Evolutionary conservation across 495 filamentous ascomycete species (phyloP).

Genomic region (Hapsidospora chrysogenum): DNA sequence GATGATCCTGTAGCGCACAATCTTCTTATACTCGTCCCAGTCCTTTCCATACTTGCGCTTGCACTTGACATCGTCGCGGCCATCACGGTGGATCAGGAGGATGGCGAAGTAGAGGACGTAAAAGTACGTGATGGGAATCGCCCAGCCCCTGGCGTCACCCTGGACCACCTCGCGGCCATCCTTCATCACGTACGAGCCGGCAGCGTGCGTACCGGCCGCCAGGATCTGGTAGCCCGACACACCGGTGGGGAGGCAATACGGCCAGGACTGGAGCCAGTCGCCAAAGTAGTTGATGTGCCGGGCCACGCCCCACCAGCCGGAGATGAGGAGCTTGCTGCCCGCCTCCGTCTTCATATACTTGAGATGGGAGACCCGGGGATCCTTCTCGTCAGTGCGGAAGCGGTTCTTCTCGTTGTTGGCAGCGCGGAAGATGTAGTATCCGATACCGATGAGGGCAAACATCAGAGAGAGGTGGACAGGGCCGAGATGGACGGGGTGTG

Average conservation of each 20-base stretch:
- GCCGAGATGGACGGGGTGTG: slow-evolving; percentile 66
- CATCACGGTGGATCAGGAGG: slow-evolving; percentile 77
- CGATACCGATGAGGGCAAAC: slow-evolving; percentile 43
- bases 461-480: slow-evolving; percentile 41
- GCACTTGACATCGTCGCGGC: slow-evolving; percentile 88
- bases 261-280: slow-evolving; percentile 90
- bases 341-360: slow-evolving; percentile 75
- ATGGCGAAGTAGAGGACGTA: slow-evolving; percentile 88
- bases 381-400: slow-evolving; percentile 77
- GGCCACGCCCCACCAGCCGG: slow-evolving; percentile 89
- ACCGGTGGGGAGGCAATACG: slow-evolving; percentile 80
- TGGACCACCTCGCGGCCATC: slow-evolving; percentile 45
- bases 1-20: slow-evolving; percentile 72
- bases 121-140: slow-evolving; percentile 85
- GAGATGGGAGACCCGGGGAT: slow-evolving; percentile 64
- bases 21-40: slow-evolving; percentile 77
- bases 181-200: slow-evolving; percentile 35
- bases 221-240: slow-evolving; percentile 60
- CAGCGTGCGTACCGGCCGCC: slow-evolving; percentile 23
- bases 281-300: slow-evolving; percentile 97
- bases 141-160: slow-evolving; percentile 61
- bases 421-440: slow-evolving; percentile 80
- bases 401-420: slow-evolving; percentile 89
- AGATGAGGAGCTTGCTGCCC: slow-evolving; percentile 64
- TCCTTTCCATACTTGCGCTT: slow-evolving; percentile 80